Conservation (phyloP, 345 rosid genomes). For the Dipteronia dyeriana region DNA sequence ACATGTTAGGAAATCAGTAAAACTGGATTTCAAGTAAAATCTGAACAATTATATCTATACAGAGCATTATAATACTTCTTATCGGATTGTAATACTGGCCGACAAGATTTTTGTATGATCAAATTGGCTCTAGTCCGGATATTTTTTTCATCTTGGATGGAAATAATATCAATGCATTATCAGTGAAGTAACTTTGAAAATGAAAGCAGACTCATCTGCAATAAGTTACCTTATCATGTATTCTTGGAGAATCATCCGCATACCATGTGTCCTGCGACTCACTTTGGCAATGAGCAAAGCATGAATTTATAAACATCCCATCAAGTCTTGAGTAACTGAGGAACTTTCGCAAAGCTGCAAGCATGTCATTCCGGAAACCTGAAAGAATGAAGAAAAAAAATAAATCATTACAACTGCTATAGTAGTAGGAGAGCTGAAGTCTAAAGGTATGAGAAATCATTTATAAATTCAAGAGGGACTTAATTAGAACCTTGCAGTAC, state of each 20-base stretch:
- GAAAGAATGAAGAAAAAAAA: slow-evolving; percentile 2
- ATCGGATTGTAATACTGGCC: background rate
- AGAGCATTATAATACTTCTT: background rate
- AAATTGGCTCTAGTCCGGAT: background rate
- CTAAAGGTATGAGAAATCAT: slow-evolving; percentile 5
- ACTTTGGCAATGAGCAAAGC: slow-evolving; percentile 97
- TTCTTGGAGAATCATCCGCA: slow-evolving; percentile 67
- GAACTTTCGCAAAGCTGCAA: slow-evolving; percentile 50
- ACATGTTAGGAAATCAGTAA: background rate
- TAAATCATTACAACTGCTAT: background rate
- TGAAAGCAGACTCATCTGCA: background rate
- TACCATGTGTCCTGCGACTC: slow-evolving; percentile 87
- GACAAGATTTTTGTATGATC: background rate
- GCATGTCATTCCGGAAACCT: slow-evolving; percentile 86
- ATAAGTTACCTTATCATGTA: slow-evolving; percentile 60
- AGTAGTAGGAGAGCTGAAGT: background rate
- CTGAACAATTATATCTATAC: background rate
- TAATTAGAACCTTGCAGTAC: slow-evolving; percentile 58
- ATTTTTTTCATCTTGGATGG: background rate
- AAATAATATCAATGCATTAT: too few relatives aligned
- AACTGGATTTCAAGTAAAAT: background rate
- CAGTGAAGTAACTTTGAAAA: too few relatives aligned
- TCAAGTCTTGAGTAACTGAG: slow-evolving; percentile 42
- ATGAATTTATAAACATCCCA: slow-evolving; percentile 90
- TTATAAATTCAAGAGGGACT: background rate